Evolutionary conservation across 257 asterid species (phyloP).

Genomic region (Fraxinus anomala): DNA sequence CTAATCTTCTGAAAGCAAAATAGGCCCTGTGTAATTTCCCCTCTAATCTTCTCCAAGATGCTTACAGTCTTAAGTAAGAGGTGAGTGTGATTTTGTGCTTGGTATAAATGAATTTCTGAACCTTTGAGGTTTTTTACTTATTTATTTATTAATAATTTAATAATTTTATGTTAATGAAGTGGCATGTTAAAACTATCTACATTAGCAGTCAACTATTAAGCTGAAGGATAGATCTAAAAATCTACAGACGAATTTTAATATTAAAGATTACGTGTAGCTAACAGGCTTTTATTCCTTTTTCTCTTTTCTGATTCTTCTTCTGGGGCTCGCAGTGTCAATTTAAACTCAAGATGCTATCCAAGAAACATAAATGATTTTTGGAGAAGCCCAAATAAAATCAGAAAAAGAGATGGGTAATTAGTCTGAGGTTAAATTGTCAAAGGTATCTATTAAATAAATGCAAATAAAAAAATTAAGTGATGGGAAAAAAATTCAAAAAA

Average conservation of each 20-base stretch:
- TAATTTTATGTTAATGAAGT: neutral
- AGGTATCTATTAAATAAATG: neutral
- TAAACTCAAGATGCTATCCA: neutral
- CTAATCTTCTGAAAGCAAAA: neutral
- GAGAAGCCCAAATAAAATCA: neutral
- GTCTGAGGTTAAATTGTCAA: neutral
- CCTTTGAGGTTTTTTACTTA: neutral
- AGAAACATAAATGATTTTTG: neutral
- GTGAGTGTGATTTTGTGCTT: neutral
- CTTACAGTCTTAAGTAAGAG: neutral
- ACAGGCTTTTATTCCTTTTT: neutral
- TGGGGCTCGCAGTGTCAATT: neutral
- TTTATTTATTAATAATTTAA: neutral
- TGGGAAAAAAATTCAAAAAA: neutral
- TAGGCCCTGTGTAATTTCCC: neutral
- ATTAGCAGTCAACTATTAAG: neutral
- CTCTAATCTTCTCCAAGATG: neutral
- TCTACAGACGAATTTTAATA: neutral
- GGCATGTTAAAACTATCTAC: neutral
- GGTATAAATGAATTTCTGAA: neutral
- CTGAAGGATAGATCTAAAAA: neutral
- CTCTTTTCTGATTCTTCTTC: neutral
- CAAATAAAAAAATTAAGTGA: neutral
- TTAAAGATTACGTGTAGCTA: neutral
- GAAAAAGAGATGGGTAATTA: neutral